phyloP scores from a whole-genome alignment of 192 early-diverging fungal species.

The Backusella sp. region DNA sequence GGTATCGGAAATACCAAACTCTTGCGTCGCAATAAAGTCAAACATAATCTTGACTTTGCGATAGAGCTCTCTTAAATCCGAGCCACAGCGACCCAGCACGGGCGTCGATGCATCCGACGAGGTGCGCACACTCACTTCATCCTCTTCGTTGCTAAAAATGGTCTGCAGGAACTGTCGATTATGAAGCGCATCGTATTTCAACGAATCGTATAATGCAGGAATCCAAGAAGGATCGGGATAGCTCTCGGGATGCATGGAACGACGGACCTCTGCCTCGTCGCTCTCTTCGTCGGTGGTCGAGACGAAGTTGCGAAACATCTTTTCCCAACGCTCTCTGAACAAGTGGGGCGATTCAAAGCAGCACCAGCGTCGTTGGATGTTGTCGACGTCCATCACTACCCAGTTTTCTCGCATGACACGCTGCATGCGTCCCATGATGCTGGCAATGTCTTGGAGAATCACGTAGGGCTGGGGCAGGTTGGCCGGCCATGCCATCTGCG shows the following conservation, averaged over 20 bases:
- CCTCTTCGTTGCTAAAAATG: constrained; percentile 48
- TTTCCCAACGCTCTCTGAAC: constrained; percentile 96
- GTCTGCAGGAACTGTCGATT: constrained; percentile 84
- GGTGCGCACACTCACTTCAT: background rate
- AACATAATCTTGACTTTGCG: constrained; percentile 80
- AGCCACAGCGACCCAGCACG: background rate
- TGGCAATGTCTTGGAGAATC: constrained; percentile 67
- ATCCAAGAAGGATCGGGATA: constrained; percentile 70
- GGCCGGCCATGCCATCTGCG: constrained; percentile 25
- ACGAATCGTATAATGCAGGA: constrained; percentile 90
- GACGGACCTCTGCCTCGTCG: constrained; percentile 15
- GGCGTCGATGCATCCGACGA: background rate
- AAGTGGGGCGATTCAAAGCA: constrained; percentile 82
- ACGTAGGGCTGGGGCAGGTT: constrained; percentile 36
- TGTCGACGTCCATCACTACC: constrained; percentile 43
- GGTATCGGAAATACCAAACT: constrained; percentile 86
- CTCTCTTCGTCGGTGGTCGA: constrained; percentile 25
- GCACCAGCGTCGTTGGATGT: constrained; percentile 85
- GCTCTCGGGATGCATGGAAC: constrained; percentile 1
- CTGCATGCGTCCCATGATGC: constrained; percentile 64
- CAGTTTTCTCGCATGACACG: constrained; percentile 82
- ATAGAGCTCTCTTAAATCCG: constrained; percentile 65
- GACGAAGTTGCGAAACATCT: constrained; percentile 83
- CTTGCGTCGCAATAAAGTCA: constrained; percentile 89
- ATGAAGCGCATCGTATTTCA: constrained; percentile 96